phyloP scores from a whole-genome alignment of 1,284 basidiomycete species.

The Ustilago curta region DNA sequence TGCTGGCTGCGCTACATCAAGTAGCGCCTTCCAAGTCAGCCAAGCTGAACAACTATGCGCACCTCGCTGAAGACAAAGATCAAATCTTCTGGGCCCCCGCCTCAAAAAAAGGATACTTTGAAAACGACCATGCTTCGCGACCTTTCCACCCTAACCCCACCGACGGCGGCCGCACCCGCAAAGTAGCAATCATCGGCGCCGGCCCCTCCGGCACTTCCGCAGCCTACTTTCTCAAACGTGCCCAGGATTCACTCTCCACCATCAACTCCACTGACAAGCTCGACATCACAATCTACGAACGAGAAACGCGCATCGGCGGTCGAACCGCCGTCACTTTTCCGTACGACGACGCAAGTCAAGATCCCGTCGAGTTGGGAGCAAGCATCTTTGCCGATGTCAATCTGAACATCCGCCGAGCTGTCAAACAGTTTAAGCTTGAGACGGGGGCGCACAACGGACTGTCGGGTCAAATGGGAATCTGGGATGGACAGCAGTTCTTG shows the following conservation, averaged over 20 bases:
- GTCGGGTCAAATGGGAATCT: slow-evolving; percentile 72
- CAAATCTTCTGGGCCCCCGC: neutral
- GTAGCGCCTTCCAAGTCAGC: neutral
- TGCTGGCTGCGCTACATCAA: slow-evolving; percentile 11
- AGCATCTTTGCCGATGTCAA: slow-evolving; percentile 87
- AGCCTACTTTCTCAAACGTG: slow-evolving; percentile 82
- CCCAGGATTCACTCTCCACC: slow-evolving; percentile 66
- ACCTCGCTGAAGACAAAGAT: neutral
- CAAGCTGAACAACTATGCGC: neutral
- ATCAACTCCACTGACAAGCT: slow-evolving; percentile 63
- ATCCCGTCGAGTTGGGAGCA: slow-evolving; percentile 82
- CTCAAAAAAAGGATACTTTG: neutral
- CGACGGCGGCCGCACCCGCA: slow-evolving; percentile 24
- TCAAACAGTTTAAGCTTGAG: slow-evolving; percentile 38
- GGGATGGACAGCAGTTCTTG: slow-evolving; percentile 78
- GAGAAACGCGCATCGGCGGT: slow-evolving; percentile 81
- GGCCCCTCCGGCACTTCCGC: slow-evolving; percentile 88
- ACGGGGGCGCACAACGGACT: slow-evolving; percentile 28
- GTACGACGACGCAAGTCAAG: slow-evolving; percentile 74
- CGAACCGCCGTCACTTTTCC: slow-evolving; percentile 83
- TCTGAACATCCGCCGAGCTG: slow-evolving; percentile 73
- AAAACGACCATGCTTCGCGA: neutral
- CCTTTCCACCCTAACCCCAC: neutral
- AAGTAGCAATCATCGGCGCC: slow-evolving; percentile 85
- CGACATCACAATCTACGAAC: slow-evolving; percentile 86